Conservation (phyloP, 441 rosid genomes). For the Gossypium schwendimanii region DNA sequence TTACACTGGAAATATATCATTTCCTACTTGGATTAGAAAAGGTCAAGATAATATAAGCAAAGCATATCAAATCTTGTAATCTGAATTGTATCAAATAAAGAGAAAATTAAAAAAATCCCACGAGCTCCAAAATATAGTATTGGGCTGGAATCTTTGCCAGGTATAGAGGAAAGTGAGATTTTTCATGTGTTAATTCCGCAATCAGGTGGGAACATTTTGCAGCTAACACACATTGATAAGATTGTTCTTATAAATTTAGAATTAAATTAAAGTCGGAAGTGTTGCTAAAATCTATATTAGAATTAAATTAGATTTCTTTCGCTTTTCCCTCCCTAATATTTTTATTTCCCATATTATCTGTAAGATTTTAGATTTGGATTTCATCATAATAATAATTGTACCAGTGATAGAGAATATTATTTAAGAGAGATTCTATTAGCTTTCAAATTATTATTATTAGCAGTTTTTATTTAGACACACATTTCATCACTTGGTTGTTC, state of each 20-base stretch:
- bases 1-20: no score
- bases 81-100: background rate
- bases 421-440: no score
- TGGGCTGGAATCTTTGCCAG: background rate
- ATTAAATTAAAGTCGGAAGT: background rate
- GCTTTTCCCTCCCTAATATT: background rate
- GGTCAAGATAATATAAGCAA: no score
- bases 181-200: background rate
- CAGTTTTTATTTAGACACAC: no score
- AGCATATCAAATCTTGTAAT: background rate
- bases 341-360: background rate
- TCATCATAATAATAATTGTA: no score
- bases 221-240: no score
- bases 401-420: no score
- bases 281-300: background rate
- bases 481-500: no score
- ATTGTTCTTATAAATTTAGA: background rate
- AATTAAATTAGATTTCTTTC: background rate
- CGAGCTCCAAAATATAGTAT: conserved; percentile 5
- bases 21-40: no score
- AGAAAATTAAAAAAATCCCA: background rate
- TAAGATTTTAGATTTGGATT: no score
- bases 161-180: background rate
- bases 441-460: no score
- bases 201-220: no score